Evolutionary conservation across 192 early-diverging fungal genomes (phyloP), one percentile per base, ranked within the genome.

Genomic region (Linnemannia hyalina): DNA sequence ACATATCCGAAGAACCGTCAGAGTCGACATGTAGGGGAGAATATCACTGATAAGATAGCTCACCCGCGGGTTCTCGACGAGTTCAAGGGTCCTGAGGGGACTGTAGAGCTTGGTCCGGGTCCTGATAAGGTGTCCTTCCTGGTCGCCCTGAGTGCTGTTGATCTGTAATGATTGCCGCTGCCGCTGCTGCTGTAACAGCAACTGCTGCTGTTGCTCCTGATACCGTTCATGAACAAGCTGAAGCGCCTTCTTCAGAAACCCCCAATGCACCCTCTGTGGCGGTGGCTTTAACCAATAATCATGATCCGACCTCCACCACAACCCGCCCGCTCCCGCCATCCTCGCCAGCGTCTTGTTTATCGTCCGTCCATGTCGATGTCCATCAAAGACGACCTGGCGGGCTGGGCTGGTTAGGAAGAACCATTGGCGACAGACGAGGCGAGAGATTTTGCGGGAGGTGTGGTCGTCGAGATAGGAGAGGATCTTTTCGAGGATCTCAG

Each of bases 351-450:
- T 65, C 60, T 65, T 65, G 60, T 65, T 65, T 11, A 65, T 65
- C 10, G 60, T 32, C 29, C 60, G 60, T 2, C 60, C 29, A 15
- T 65, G 60, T 10, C 60, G 60, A 65, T 65, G 60, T 15, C 60
- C 60, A 3, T 65, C 60, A 32, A 65, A 65, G 60, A 65, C 60
- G 0, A 65, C 60, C 29, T 65, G 60, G 13, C 60, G 60, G 10
- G 60, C 32, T 11, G 60, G 60, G 13, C 60, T 65, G 13, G 60
- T 65, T 11, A 65, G 11, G 29, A 65, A 65, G 29, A 65, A 65
- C 60, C 60, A 65, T 65, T 65, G 60, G 9, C 60, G 60, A 65
- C 60, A 65, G 60, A 65, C 60, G 11, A 65, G 60, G 3, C 60
- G 7, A 4, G 60, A 26, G 11, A 65, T 65, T 29, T 35, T 65